Base-by-base conservation (phyloP, 306 rosid species). In the Inga oerstediana region DNA sequence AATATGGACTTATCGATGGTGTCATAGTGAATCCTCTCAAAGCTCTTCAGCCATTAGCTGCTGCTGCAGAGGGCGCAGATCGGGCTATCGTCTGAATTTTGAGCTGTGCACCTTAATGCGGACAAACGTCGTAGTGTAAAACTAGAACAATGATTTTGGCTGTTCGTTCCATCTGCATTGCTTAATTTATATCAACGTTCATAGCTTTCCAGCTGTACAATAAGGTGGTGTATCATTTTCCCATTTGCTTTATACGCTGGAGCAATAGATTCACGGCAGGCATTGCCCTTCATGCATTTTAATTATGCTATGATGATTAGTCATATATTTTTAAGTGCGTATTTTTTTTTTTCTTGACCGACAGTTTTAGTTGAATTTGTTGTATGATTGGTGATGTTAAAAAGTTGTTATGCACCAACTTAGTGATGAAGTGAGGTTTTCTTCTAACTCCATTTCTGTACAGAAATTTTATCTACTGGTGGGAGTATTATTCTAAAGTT, bases 21-120 rank as follows among this genome's bases (percentile, higher is more conserved):
- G 91, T 97, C 74, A 97, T 97, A 56, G 79, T 90, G 92, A 97
- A 97, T 86, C 99, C 99, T 79, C 97, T 97, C 87, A 97, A 97
- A 88, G 98, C 97, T 49, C 84, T 97, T 74, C 97, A 90, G 86
- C 98, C 99, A 56, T 82, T 94, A 86, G 37, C 87, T 17, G 91
- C 87, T n/a, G 72, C 88, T 17, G 87, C 76, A 15, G 91, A 80
- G 74, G 79, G 30, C 30, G 30, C 75, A 70, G 93, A 83, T 39
- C 88, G 70, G 65, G 84, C 92, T 35, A 72, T 52, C 27, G 82
- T 70, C 77, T 89, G 81, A 87, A 43, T 79, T 79, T 62, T 45
- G 78, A 35, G 62, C 41, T 19, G 10, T 13, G 49, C 30, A 69
- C 74, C 74, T 69, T 10, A 19, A 69, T 37, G 74, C 27, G 24